Conservation (phyloP, 163 green algal species). For the Coccomyxa subellipsoidea region DNA sequence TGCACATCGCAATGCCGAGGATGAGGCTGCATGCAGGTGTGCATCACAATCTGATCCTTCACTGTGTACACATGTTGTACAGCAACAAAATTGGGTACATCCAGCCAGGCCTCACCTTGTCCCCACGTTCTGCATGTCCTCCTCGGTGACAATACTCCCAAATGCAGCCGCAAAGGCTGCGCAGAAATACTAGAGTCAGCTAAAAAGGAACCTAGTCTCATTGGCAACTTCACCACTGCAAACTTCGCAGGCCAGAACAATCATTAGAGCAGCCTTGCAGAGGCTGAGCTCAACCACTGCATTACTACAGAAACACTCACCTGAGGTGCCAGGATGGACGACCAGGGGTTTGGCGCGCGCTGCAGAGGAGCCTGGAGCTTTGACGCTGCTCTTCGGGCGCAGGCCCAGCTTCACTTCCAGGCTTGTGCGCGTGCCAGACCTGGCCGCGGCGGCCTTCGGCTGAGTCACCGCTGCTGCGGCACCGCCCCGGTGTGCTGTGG, state of each 20-base stretch:
- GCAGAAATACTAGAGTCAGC: neutral
- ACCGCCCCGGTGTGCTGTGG: neutral
- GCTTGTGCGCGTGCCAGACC: neutral
- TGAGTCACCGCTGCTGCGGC: neutral
- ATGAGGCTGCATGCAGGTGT: neutral
- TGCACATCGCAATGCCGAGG: neutral
- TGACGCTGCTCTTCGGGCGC: neutral
- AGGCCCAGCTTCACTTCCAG: neutral
- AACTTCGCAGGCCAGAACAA: too few species aligned
- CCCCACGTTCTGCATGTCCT: neutral
- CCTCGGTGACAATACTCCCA: neutral
- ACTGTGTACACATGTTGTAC: too few species aligned
- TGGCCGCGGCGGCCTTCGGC: neutral
- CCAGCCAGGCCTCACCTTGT: neutral
- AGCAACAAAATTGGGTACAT: too few species aligned
- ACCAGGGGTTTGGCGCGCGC: neutral
- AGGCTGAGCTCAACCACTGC: neutral
- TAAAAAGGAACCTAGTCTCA: neutral
- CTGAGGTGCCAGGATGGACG: neutral
- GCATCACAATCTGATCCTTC: too few species aligned
- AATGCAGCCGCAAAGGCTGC: slow-evolving; percentile 12
- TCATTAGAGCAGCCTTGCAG: neutral
- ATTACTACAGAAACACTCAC: neutral
- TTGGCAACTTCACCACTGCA: too few species aligned
- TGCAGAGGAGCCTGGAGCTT: neutral